Conservation (phyloP, 768 basidiomycete species). For the Lactifluus subvellereus region DNA sequence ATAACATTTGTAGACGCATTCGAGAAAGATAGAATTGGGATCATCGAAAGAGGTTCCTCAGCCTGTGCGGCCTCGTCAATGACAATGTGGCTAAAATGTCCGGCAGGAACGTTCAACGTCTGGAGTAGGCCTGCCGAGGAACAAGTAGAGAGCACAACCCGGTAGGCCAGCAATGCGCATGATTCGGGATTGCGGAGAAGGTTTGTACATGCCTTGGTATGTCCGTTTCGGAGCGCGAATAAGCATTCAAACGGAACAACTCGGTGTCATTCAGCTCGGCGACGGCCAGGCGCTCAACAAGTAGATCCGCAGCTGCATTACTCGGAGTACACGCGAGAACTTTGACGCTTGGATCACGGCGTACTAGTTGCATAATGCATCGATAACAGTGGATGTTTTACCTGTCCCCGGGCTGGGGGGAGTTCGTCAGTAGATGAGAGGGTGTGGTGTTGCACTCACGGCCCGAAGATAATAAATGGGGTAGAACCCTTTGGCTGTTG, state of each 20-base stretch:
- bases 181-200: slow-evolving; percentile 36
- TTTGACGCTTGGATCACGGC: slow-evolving; percentile 20
- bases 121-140: slow-evolving; percentile 46
- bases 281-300: slow-evolving; percentile 29
- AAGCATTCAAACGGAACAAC: slow-evolving; percentile 51
- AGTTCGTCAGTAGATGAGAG: neutral
- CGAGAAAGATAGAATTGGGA: slow-evolving; percentile 34
- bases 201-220: slow-evolving; percentile 34
- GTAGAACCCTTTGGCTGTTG: slow-evolving; percentile 39
- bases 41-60: slow-evolving; percentile 53
- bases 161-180: slow-evolving; percentile 36
- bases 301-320: slow-evolving; percentile 35
- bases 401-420: slow-evolving; percentile 36
- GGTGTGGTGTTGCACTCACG: slow-evolving; percentile 36
- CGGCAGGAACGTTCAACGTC: slow-evolving; percentile 42
- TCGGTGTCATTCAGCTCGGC: slow-evolving; percentile 26
- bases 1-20: slow-evolving; percentile 34
- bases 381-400: slow-evolving; percentile 36
- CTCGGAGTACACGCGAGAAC: slow-evolving; percentile 36
- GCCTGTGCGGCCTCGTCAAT: slow-evolving; percentile 64
- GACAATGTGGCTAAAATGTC: slow-evolving; percentile 57
- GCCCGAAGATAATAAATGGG: slow-evolving; percentile 59
- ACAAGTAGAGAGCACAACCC: slow-evolving; percentile 55
- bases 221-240: slow-evolving; percentile 36
- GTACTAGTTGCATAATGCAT: slow-evolving; percentile 33